Evolutionary conservation across 129 eudicot species (phyloP).

Genomic region (Lactuca sativa): DNA sequence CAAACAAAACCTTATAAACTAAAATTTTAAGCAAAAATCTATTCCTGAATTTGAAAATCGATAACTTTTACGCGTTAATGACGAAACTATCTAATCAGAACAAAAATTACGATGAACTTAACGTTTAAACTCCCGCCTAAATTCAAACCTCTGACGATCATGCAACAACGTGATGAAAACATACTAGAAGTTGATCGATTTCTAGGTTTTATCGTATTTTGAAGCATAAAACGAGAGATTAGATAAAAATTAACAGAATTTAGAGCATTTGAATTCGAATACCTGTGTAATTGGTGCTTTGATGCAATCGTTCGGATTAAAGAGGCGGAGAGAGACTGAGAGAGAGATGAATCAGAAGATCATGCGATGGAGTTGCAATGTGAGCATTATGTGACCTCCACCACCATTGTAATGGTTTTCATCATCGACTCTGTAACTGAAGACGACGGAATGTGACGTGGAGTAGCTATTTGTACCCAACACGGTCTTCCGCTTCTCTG

Average conservation of each 20-base stretch:
- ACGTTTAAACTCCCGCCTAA: slow-evolving; percentile 38
- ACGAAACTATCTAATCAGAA: slow-evolving; percentile 3
- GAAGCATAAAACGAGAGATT: slow-evolving; percentile 1
- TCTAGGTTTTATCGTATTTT: slow-evolving; percentile 4
- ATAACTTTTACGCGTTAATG: not conserved
- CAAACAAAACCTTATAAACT: not conserved
- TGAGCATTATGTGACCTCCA: slow-evolving; percentile 22
- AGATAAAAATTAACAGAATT: slow-evolving; percentile 21
- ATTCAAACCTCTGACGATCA: slow-evolving; percentile 27
- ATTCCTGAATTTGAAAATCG: slow-evolving; percentile 15
- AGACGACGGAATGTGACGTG: slow-evolving; percentile 29
- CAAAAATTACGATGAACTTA: slow-evolving; percentile 4
- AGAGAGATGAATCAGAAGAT: slow-evolving; percentile 6
- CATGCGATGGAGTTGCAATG: slow-evolving; percentile 12
- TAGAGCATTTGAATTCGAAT: slow-evolving; percentile 19
- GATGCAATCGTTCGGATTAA: slow-evolving; percentile 24
- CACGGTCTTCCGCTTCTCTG: not conserved
- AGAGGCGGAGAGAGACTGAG: slow-evolving; percentile 8
- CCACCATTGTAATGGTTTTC: slow-evolving; percentile 30
- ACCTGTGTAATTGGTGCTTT: slow-evolving; percentile 19
- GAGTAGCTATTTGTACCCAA: slow-evolving; percentile 14
- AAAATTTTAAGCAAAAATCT: not conserved
- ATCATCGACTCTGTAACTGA: slow-evolving; percentile 26
- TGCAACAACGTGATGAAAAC: slow-evolving; percentile 14
- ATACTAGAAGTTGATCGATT: not conserved